A percentile compares a stretch with the other conserved stretches of the same genome.
phyloP scores from a whole-genome alignment of 495 filamentous ascomycete species.

The Aspergillus haitiensis region DNA sequence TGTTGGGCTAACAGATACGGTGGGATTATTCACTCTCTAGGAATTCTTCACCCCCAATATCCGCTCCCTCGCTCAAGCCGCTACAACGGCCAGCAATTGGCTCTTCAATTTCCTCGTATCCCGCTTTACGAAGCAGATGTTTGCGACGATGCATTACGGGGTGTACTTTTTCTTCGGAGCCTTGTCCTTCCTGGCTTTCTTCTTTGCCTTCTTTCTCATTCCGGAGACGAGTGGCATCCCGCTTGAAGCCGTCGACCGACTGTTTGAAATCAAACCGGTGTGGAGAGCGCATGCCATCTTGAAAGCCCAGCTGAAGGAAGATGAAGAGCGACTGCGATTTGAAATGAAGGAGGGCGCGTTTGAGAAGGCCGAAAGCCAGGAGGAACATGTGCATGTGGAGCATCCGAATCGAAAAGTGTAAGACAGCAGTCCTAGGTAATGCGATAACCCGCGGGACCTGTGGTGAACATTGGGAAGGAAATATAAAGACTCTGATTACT shows the following conservation, averaged over 20 bases:
- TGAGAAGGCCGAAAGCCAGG: conserved; percentile 17
- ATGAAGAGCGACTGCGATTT: conserved; percentile 39
- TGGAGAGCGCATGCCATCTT: conserved; percentile 50
- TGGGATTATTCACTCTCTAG: conserved; percentile 16
- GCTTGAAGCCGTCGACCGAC: conserved; percentile 50
- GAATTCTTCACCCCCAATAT: conserved; percentile 64
- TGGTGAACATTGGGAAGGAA: too few species aligned
- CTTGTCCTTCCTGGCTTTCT: conserved; percentile 62
- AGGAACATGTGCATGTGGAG: conserved; percentile 15
- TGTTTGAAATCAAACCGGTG: conserved; percentile 60
- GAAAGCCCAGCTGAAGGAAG: conserved; percentile 32
- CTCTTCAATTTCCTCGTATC: conserved; percentile 74
- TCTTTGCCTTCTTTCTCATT: conserved; percentile 66
- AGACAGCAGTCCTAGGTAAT: too few species aligned
- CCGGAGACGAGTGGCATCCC: conserved; percentile 64
- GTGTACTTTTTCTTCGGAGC: conserved; percentile 78
- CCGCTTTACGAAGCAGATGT: conserved; percentile 74
- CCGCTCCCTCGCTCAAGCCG: conserved; percentile 66
- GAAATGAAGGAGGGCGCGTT: conserved; percentile 33
- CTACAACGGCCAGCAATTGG: conserved; percentile 69
- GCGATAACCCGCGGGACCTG: too few species aligned
- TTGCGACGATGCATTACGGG: conserved; percentile 64
- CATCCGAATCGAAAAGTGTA: neutral
- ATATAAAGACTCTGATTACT: too few species aligned
- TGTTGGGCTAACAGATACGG: neutral